Evolutionary conservation across 129 eudicot species (phyloP), one percentile per base, ranked within the genome.

Genomic region (Tagetes erecta): DNA sequence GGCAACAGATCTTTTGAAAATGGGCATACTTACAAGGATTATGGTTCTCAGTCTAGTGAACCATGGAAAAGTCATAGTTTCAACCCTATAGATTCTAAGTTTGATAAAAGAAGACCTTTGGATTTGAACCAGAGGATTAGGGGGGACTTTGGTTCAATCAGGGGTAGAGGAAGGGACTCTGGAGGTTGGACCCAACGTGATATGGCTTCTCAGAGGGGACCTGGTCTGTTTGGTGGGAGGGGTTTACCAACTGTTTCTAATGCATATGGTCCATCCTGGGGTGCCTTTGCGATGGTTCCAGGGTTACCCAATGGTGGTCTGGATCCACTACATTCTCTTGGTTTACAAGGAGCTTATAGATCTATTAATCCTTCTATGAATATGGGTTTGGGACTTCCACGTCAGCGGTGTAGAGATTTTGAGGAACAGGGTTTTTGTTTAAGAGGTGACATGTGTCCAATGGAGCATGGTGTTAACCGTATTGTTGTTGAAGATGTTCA

Each of bases 381-480:
- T 56, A 73, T 88, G 79, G 97, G 97, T 45, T 62, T 88, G 68
- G 97, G 97, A 45, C 81, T 88, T 83, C 83, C 92, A 34, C 87
- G 91, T 63, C 92, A 86, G 81, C 86, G 92, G 64, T 94, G 98
- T 83, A 84, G 95, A 80, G 98, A 94, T 80, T 94, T 94, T 51
- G 98, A 94, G 91, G 98, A 94, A 67, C 96, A 91, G 72, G 98
- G 98, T 68, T 94, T 90, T 86, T 94, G 98, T 77, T 67, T 94
- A 78, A 86, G 98, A 85, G 98, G 98, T 52, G 98, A 94, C 83
- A 94, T 94, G 92, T 94, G 98, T 70, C 98, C 98, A 30, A 88
- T 94, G 98, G 98, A 94, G 79, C 98, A 94, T 82, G 98, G 97
- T 73, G 84, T 94, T 37, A 90, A 94, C 76, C 96, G 97, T 68